Evolutionary conservation across 352 stramenopile genomes (phyloP), one percentile per base, ranked within the genome.

Genomic region (Globisporangium apiculatum): DNA sequence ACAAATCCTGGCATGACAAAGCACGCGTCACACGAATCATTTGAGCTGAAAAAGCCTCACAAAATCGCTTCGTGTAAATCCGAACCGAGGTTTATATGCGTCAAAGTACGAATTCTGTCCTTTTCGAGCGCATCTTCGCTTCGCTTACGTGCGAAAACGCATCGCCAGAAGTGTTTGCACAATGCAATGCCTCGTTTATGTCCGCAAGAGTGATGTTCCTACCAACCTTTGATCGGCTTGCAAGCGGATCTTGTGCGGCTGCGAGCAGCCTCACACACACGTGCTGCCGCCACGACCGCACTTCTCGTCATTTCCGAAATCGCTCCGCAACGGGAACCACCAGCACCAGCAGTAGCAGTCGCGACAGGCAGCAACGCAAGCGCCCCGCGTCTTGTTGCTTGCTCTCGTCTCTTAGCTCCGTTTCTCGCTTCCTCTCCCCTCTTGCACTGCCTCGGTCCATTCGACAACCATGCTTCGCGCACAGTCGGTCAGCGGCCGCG

Each of bases 381-480:
- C 42, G 42, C 17, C 45, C 10, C 45, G 5, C 15, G 45, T 35
- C 45, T 4, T 49, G 7, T 14, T 49, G 14, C 14, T 31, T 17
- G 5, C 10, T n/a, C 6, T 49, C n/a, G 4, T n/a, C 45, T 31
- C 17, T 31, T 17, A 8, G 12, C 45, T 15, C 15, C 14, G 5
- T 24, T 15, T 8, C 3, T 9, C 6, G 12, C 45, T 15, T 9
- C n/a, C 11, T 48, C 45, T 48, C 14, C 8, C 11, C n/a, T 11
- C n/a, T 31, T 15, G 45, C 15, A 18, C 45, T 9, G 6, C 10
- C 5, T 49, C 45, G 17, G 17, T 47, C 24, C 17, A 40, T 4
- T 17, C 24, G 18, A 15, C 48, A 12, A 64, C 0, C n/a, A 83
- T 83, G 74, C 63, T 81, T 35, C 74, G 74, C 49, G 66, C 66